These are phyloP conservation scores for Silene conica DNA, from an alignment of 148 eudicot genomes.

Conservation along the genomic window DNA sequence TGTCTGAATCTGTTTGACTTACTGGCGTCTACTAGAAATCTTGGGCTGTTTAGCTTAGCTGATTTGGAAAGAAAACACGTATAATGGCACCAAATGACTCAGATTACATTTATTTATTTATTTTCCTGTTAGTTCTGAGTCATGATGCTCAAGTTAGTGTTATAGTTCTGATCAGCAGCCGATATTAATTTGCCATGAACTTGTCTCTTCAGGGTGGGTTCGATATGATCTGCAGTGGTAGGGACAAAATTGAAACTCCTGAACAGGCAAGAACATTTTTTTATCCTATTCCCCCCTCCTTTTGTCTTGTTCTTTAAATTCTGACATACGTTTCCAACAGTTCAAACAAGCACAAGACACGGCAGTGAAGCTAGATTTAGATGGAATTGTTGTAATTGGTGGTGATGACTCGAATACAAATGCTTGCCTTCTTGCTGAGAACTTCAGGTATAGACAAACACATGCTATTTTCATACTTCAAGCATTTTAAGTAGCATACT, in stretches of 20 bases:
- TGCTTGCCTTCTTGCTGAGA: slow-evolving; percentile 97
- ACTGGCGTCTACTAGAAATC: not conserved
- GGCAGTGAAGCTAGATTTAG: slow-evolving; percentile 79
- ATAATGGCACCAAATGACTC: not conserved
- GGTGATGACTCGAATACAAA: slow-evolving; percentile 99
- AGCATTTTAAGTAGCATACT: not conserved
- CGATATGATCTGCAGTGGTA: slow-evolving; percentile 96
- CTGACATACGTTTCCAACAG: slow-evolving; percentile 35
- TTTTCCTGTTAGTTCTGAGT: not conserved
- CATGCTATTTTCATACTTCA: not conserved
- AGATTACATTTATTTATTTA: not conserved
- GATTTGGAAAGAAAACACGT: not conserved
- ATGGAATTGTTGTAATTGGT: slow-evolving; percentile 97
- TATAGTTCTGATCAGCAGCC: not conserved
- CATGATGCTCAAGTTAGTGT: not conserved
- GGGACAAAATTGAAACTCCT: slow-evolving; percentile 99
- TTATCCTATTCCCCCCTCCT: not conserved
- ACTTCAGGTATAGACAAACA: slow-evolving; percentile 56
- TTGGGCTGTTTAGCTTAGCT: not conserved
- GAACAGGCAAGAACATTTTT: slow-evolving; percentile 57
- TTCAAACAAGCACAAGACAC: slow-evolving; percentile 98
- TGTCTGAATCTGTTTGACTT: not conserved
- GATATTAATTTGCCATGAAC: not conserved
- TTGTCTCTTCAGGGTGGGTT: slow-evolving; percentile 76
- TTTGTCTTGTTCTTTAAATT: not conserved